Evolutionary conservation across 331 rosid species (phyloP), one percentile per base, ranked within the genome.

Genomic region (Quercus lobata): DNA sequence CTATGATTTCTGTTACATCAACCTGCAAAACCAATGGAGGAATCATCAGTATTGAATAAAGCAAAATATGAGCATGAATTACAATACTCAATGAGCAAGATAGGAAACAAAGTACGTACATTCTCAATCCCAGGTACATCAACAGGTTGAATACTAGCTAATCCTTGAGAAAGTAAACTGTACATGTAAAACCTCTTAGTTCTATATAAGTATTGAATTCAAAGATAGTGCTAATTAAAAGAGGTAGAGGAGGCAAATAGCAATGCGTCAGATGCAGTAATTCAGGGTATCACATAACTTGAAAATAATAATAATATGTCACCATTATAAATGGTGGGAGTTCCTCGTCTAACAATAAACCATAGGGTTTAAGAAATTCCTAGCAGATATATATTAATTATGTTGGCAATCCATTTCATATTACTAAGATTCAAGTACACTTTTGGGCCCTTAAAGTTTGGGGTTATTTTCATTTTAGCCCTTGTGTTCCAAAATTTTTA

Each of bases 141-240:
- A 77, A 89, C 90, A 16, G 92, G 84, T 82, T 91, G 92, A 86
- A 89, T 85, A 82, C 97, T 92, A 72, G 93, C 92, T 81, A 86
- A 85, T 77, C 97, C 97, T 80, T 76, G 81, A 58, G 87, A 73
- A 69, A 86, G 87, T 70, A 91, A 82, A 74, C 96, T 89, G 91
- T 65, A 37, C 79, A 78, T 16, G 57, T 46, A 15, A 73, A 80
- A 84, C 62, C 74, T 69, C 52, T 53, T 69, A 73, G 76, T 32
- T 60, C 49, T 65, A 57, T 34, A 74, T 22, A 61, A 12, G 68
- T 27, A 65, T 1, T 17, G 46, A 62, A 65, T 29, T 65, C 41
- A 57, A 58, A 74, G 71, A 22, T 34, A 44, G 66, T 71, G 80
- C 29, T 71, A 34, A 77, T 41, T n/a, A 22, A 73, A n/a, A 24